phyloP scores from a whole-genome alignment of 2,329 filamentous ascomycete species.

The Trichoderma afroharzianum region DNA sequence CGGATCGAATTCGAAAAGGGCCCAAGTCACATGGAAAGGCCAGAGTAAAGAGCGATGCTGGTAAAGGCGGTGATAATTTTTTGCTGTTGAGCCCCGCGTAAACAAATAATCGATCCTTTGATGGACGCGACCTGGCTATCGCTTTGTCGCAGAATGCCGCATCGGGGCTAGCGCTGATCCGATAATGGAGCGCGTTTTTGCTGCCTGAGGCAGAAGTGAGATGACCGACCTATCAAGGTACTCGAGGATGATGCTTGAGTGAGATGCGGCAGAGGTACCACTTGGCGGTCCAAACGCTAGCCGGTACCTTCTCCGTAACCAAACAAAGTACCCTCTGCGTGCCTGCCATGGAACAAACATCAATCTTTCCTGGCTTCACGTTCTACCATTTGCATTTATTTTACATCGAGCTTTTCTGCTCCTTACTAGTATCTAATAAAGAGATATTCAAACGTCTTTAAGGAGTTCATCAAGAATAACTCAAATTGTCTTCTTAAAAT shows the following conservation, averaged over 20 bases:
- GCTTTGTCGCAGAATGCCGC: not conserved
- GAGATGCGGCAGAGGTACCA: not conserved
- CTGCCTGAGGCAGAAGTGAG: slow-evolving; percentile 24
- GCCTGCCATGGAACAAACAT: not conserved
- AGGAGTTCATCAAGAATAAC: not conserved
- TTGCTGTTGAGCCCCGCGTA: slow-evolving; percentile 17
- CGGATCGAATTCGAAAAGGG: slow-evolving; percentile 21
- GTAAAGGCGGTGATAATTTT: not conserved
- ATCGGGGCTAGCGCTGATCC: not conserved
- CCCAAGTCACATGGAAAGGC: not conserved
- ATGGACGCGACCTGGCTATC: slow-evolving; percentile 14
- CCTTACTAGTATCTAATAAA: not conserved
- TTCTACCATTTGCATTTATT: not conserved
- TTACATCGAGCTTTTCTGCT: not conserved
- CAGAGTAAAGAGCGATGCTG: not conserved
- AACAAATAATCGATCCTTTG: slow-evolving; percentile 17
- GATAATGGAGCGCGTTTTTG: slow-evolving; percentile 20
- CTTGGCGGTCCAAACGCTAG: not conserved
- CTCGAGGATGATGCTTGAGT: not conserved
- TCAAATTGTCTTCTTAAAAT: not conserved
- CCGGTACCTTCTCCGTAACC: not conserved
- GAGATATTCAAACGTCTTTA: no score
- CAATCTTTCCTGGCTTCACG: not conserved
- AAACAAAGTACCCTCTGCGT: not conserved
- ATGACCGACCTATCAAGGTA: not conserved